Base-by-base conservation (phyloP, 768 basidiomycete genomes). In the Pholiota microspora region DNA sequence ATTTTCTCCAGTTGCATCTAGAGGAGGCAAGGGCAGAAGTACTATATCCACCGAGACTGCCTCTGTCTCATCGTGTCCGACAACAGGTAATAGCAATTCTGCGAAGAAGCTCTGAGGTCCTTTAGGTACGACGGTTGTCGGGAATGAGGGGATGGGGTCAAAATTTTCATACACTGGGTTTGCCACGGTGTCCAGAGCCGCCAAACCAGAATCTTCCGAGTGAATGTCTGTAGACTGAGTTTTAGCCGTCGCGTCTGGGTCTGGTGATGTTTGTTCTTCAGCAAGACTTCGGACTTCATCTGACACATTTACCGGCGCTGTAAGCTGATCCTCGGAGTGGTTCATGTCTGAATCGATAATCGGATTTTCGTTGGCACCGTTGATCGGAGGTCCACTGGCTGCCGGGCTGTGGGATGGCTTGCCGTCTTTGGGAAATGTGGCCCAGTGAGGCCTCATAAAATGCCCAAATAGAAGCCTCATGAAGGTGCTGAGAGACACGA, bases 41-140 rank as follows among this genome's bases (percentile, higher is more conserved):
- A 51, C 40, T 31, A 51, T 42, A 28, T 51, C 51, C 23, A 44
- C 51, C 38, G 28, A 31, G 25, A 28, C 16, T 38, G 36, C 29
- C 29, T 6, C 29, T 31, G 7, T 31, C 7, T 12, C 29, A 31
- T 6, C 7, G 29, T 31, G 29, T 6, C 12, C 29, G 23, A 24
- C 21, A 40, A 4, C 15, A 24, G 35, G n/a, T 28, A n/a, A 27
- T 40, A 24, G 36, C 40, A 35, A 18, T 36, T 48, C 29, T 50
- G 25, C 35, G 24, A 10, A 50, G 35, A 50, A 36, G 25, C 27
- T 16, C 24, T 27, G 13, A 1, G 36, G 7, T 27, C 13, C 8
- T 25, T 23, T 50, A 31, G 18, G 18, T 9, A 16, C 18, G 40
- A 18, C 2, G 23, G 40, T 16, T 42, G 40, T n/a, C n/a, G n/a